Base-by-base conservation (phyloP, 192 early-diverging fungal species). In the Pilaira anomala region DNA sequence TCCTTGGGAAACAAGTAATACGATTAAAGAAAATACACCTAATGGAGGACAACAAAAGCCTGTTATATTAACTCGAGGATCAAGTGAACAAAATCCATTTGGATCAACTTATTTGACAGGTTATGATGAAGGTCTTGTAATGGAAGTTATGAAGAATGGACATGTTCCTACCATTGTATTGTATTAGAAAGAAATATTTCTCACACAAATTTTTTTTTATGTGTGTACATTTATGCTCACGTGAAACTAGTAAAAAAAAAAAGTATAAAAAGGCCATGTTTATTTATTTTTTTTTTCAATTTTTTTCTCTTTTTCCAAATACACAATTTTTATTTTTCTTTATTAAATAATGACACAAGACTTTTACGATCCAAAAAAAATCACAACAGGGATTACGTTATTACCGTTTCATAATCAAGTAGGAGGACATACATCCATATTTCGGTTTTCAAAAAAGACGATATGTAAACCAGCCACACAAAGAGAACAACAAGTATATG, bases 361-460 rank as follows among this genome's bases (percentile, higher is more conserved):
- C 6, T n/a, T 39, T 36, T 18, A 67, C 58, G 74, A 76, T 60
- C 74, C 74, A 12, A 67, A 60, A n/a, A 30, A 69, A 42, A 51
- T 68, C 13, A 66, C 61, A 1, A 50, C 62, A 28, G 83, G 89
- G 29, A 63, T 93, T 48, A 86, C 84, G 3, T 67, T 93, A 29
- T 79, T 85, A 41, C 91, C 91, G 19, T 93, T 89, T 75, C 79
- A 75, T n/a, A 90, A 93, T 74, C 90, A 92, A 67, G 91, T 93
- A 24, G 97, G 97, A n/a, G 97, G 97, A 0, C 97, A 99, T 70
- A 91, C 94, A 5, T 87, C 93, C 5, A 91, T 99, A 52, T 80
- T 98, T 51, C 90, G 96, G 42, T 97, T 99, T 73, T 96, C 94
- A 9, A 93, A 96, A 71, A 89, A 88, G 72, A 95, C 97, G 8